These are phyloP conservation scores for Hymenoscyphus fructigenus DNA, from an alignment of 2,329 filamentous ascomycete genomes.

Conservation along the genomic window DNA sequence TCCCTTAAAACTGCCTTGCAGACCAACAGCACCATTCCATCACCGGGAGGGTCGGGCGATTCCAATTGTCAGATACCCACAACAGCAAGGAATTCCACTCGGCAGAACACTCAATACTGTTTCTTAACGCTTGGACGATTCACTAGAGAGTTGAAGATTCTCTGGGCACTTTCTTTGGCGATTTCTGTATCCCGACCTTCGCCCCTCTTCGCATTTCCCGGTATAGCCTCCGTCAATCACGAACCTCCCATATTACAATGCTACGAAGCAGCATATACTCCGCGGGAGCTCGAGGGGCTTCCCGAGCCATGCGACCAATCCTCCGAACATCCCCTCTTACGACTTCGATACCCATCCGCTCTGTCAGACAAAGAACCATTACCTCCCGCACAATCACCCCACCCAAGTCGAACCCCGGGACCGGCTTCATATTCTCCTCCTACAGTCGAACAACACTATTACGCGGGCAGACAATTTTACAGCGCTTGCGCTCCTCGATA, in stretches of 20 bases:
- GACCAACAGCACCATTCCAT: neutral
- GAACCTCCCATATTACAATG: slow-evolving; percentile 18
- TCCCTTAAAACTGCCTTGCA: neutral
- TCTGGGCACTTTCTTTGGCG: neutral
- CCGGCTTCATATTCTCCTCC: slow-evolving; percentile 28
- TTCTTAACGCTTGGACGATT: neutral
- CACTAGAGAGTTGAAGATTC: neutral
- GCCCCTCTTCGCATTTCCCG: neutral
- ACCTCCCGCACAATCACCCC: slow-evolving; percentile 7
- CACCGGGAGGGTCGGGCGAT: neutral
- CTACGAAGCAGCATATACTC: slow-evolving; percentile 22
- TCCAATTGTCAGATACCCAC: neutral
- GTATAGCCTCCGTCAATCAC: neutral
- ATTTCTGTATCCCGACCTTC: neutral
- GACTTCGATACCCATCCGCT: slow-evolving; percentile 8
- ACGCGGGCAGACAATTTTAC: slow-evolving; percentile 22
- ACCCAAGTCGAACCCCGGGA: slow-evolving; percentile 19
- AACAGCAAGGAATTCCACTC: neutral
- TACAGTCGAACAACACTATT: slow-evolving; percentile 16
- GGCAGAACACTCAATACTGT: neutral
- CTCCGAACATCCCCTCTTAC: slow-evolving; percentile 8
- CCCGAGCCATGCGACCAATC: slow-evolving; percentile 17
- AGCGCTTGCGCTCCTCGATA: slow-evolving; percentile 27
- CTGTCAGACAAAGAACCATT: slow-evolving; percentile 21
- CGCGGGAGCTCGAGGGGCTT: slow-evolving; percentile 20